Evolutionary conservation across 805 yeast genomes (phyloP).

Genomic region (Isabelozyma pseudorhagii): DNA sequence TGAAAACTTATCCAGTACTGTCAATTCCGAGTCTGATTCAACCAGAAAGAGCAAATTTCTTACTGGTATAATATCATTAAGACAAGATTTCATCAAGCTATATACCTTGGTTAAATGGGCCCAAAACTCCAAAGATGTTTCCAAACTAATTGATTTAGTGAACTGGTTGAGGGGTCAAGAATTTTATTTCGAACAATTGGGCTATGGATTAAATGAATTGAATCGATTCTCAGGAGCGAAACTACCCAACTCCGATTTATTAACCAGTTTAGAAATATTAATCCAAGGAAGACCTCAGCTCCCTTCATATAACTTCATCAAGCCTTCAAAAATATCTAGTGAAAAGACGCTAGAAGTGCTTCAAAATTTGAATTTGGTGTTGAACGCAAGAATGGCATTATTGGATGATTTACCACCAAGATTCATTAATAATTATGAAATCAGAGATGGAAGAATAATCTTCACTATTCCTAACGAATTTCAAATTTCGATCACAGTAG

Average conservation of each 20-base stretch:
- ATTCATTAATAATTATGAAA: conserved; percentile 54
- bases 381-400: conserved; percentile 73
- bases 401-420: conserved; percentile 60
- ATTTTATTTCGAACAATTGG: conserved; percentile 55
- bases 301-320: conserved; percentile 59
- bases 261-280: conserved; percentile 83
- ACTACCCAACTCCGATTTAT: conserved; percentile 85
- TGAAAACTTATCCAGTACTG: conserved; percentile 51
- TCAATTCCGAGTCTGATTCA: conserved; percentile 50
- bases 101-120: conserved; percentile 92
- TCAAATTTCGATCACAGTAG: conserved; percentile 62
- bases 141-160: conserved; percentile 76
- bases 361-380: conserved; percentile 64
- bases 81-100: conserved; percentile 81
- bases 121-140: conserved; percentile 64
- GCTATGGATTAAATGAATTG: conserved; percentile 64
- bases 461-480: conserved; percentile 64
- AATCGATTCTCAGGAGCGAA: conserved; percentile 84
- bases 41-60: conserved; percentile 67
- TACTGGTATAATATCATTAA: conserved; percentile 61
- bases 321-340: conserved; percentile 48
- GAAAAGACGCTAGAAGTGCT: conserved; percentile 58
- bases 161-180: conserved; percentile 85
- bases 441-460: conserved; percentile 74
- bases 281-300: conserved; percentile 73